Conservation (phyloP, 306 rosid genomes). For the Prunus davidiana region DNA sequence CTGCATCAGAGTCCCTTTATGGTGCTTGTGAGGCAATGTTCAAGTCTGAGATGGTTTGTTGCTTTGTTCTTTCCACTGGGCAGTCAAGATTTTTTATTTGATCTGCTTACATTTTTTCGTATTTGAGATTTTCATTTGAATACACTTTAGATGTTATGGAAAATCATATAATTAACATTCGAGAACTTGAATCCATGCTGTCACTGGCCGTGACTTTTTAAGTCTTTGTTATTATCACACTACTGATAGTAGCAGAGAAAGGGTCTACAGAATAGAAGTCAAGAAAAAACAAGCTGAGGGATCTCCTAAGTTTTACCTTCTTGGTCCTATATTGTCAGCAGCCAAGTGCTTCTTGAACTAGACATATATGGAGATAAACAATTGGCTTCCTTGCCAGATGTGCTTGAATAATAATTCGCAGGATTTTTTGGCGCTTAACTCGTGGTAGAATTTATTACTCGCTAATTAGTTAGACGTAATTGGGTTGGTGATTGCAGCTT, state of each 20-base stretch:
- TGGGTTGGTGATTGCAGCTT: not conserved
- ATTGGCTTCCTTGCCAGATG: not conserved
- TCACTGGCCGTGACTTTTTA: too few relatives aligned
- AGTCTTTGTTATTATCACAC: too few relatives aligned
- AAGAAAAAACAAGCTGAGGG: not conserved
- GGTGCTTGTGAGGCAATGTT: conserved; percentile 99
- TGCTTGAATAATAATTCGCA: not conserved
- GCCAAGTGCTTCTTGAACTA: not conserved
- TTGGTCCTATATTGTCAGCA: not conserved
- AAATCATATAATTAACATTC: not conserved
- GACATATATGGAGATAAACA: not conserved
- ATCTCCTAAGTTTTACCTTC: not conserved
- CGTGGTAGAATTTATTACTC: not conserved
- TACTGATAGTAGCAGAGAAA: not conserved
- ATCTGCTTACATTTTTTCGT: not conserved
- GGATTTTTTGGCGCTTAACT: conserved; percentile 3
- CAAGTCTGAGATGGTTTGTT: conserved; percentile 90
- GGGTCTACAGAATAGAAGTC: not conserved
- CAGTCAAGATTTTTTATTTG: not conserved
- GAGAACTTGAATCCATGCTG: not conserved
- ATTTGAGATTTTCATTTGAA: not conserved
- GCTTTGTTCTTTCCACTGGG: not conserved
- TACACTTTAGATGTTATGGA: not conserved
- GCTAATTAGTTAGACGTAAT: not conserved
- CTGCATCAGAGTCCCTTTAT: conserved; percentile 93